These are phyloP conservation scores for Diaporthe citri DNA, from an alignment of 2,329 filamentous ascomycete species.

Conservation along the genomic window DNA sequence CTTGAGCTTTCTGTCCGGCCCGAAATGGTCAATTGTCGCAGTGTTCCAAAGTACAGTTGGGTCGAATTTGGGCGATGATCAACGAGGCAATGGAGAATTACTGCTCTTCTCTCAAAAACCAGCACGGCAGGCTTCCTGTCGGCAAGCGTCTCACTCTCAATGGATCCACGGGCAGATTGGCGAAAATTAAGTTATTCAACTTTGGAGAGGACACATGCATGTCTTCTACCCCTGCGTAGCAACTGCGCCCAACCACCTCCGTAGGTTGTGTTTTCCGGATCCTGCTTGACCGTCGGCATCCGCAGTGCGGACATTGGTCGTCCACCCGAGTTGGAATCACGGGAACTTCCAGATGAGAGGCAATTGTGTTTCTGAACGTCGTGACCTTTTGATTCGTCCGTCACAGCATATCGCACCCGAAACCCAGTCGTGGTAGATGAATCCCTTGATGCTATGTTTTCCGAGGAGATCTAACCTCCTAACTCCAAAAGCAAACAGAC, in stretches of 20 bases:
- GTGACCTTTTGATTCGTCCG: slow-evolving; percentile 40
- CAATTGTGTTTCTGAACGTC: slow-evolving; percentile 30
- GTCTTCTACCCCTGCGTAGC: not conserved
- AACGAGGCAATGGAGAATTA: not conserved
- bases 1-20: not conserved
- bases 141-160: not conserved
- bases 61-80: too few species aligned
- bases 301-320: not conserved
- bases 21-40: not conserved
- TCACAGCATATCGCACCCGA: slow-evolving; percentile 39
- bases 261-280: not conserved
- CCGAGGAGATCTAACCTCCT: slow-evolving; percentile 49
- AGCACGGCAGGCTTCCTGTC: not conserved
- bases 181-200: slow-evolving; percentile 1
- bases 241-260: not conserved
- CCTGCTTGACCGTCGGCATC: not conserved
- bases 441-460: slow-evolving; percentile 49
- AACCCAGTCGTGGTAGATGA: slow-evolving; percentile 41
- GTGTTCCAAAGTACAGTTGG: not conserved
- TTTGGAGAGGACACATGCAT: not conserved
- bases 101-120: not conserved
- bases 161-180: not conserved
- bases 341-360: not conserved
- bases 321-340: slow-evolving; percentile 18
- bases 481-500: slow-evolving; percentile 50